Percentiles rank a stretch among this genome's conserved stretches.
These are phyloP conservation scores for Beta corolliflora DNA, from an alignment of 179 eudicot genomes.

Conservation along the genomic window DNA sequence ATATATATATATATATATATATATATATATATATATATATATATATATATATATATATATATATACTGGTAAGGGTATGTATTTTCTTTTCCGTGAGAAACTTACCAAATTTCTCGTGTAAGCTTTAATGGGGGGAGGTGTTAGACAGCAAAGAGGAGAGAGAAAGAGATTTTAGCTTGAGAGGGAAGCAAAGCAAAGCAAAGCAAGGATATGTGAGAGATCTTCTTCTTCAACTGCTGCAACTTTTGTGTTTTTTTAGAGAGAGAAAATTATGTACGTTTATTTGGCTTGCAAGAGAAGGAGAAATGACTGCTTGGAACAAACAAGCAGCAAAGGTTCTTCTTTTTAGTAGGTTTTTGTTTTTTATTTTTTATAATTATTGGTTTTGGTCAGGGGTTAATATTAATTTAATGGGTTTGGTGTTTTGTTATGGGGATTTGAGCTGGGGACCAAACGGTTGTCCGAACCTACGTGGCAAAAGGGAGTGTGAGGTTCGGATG, in stretches of 20 bases:
- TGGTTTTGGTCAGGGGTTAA: not conserved
- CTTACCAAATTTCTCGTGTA: constrained; percentile 34
- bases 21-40: too few species aligned
- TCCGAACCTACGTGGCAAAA: constrained; percentile 62
- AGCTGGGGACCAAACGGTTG: constrained; percentile 67
- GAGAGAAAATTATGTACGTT: not conserved
- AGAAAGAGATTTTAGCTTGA: constrained; percentile 13
- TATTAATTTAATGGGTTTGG: constrained; percentile 9
- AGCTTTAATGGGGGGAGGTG: constrained; percentile 29
- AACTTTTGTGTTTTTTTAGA: not conserved
- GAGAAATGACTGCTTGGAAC: constrained; percentile 12
- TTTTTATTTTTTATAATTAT: not conserved
- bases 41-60: too few species aligned
- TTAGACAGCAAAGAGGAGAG: constrained; percentile 7
- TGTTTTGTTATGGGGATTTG: constrained; percentile 32
- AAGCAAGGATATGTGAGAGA: not conserved
- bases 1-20: too few species aligned
- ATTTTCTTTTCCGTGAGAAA: constrained; percentile 26
- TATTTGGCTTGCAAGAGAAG: constrained; percentile 33
- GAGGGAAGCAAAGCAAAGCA: constrained; percentile 20
- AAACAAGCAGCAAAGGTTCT: not conserved
- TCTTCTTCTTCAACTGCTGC: not conserved
- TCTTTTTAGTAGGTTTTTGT: not conserved
- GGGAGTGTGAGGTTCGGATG: constrained; percentile 28
- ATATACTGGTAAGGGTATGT: not conserved